Conservation (phyloP, 169 alveolate species). For the Plasmodium falciparum region DNA sequence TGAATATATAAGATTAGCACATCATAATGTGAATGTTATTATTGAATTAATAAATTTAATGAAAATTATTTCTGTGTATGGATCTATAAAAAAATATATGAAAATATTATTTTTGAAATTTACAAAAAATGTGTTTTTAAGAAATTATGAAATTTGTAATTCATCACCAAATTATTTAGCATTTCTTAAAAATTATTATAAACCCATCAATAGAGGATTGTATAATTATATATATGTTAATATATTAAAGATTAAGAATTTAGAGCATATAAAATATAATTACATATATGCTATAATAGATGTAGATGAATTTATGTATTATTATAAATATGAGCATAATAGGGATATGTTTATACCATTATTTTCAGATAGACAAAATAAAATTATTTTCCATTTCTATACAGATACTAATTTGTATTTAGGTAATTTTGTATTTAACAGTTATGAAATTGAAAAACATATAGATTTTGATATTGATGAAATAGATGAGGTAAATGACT, state of each 20-base stretch:
- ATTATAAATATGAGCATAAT: constrained; percentile 68
- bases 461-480: constrained; percentile 53
- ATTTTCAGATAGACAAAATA: constrained; percentile 52
- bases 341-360: constrained; percentile 71
- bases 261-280: constrained; percentile 48
- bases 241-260: constrained; percentile 54
- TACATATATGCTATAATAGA: constrained; percentile 66
- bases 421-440: constrained; percentile 40
- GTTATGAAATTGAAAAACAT: constrained; percentile 68
- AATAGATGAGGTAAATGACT: constrained; percentile 7
- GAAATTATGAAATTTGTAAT: constrained; percentile 35
- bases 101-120: constrained; percentile 50
- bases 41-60: constrained; percentile 55
- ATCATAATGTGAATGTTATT: constrained; percentile 41
- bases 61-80: constrained; percentile 64
- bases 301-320: constrained; percentile 59
- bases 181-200: constrained; percentile 44
- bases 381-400: constrained; percentile 47
- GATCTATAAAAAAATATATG: constrained; percentile 68
- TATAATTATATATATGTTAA: constrained; percentile 69
- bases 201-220: constrained; percentile 10
- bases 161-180: constrained; percentile 53
- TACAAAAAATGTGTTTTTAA: constrained; percentile 46
- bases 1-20: constrained; percentile 60
- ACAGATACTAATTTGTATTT: constrained; percentile 47